These are phyloP conservation scores for Sphaerulina vaccinii DNA, from an alignment of 2,329 filamentous ascomycete genomes.

Conservation along the genomic window DNA sequence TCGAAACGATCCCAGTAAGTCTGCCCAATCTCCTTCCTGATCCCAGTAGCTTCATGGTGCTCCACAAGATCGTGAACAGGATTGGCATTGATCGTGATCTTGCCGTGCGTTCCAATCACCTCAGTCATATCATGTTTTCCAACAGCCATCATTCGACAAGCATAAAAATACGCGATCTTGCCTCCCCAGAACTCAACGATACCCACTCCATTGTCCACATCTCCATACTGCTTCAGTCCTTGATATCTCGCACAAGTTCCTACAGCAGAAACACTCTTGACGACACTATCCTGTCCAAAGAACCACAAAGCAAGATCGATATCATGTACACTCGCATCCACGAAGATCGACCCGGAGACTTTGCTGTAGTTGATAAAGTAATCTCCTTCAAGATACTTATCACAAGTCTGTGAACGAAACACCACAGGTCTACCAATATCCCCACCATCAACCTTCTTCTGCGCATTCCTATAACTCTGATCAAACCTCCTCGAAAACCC, in stretches of 20 bases:
- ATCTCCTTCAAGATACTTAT: constrained; percentile 63
- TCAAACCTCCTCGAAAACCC: constrained; percentile 68
- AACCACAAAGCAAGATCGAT: constrained; percentile 66
- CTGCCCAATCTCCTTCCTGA: constrained; percentile 58
- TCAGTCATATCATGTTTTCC: constrained; percentile 67
- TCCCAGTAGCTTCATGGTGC: constrained; percentile 52
- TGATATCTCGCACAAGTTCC: constrained; percentile 61
- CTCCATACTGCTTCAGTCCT: constrained; percentile 56
- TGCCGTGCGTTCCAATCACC: constrained; percentile 64
- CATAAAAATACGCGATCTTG: constrained; percentile 63
- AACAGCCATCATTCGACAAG: constrained; percentile 63
- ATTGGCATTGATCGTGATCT: constrained; percentile 59
- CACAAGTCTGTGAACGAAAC: constrained; percentile 65
- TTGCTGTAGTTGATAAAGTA: constrained; percentile 69
- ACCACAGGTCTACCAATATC: constrained; percentile 60
- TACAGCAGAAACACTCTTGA: constrained; percentile 56
- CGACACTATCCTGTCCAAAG: constrained; percentile 55
- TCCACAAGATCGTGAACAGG: constrained; percentile 56
- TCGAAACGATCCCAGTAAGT: constrained; percentile 63
- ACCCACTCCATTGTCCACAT: constrained; percentile 62
- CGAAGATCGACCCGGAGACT: constrained; percentile 67
- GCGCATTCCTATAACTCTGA: constrained; percentile 62
- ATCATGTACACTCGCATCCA: constrained; percentile 69
- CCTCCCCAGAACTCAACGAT: constrained; percentile 65
- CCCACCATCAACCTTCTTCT: constrained; percentile 52